Base-by-base conservation (phyloP, 768 basidiomycete genomes). In the Suillus hirtellus region DNA sequence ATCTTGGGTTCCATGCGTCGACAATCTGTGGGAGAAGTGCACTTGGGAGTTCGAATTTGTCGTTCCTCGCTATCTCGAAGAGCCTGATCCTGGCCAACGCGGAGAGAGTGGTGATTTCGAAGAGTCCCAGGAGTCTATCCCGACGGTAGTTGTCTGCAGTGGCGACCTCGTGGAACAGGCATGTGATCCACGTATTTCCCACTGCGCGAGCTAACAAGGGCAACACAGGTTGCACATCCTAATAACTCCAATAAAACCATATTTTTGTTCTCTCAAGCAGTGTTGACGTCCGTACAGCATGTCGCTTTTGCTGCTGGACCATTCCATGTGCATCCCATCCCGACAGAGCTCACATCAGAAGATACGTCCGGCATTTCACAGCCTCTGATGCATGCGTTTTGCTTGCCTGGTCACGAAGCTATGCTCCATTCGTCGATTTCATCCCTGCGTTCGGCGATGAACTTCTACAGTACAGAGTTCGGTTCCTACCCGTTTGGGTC, bases 41-140 rank as follows among this genome's bases (percentile, higher is more conserved):
- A 96, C 96, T 8, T 99, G 97, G 97, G 97, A 99, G 71, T 90
- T 99, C 63, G 94, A 98, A 75, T 93, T 97, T 74, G 87, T 97
- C 59, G 96, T 97, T 40, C 95, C 96, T 58, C 82, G 89, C 67
- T 89, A 87, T 70, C 78, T 93, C 15, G 89, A 93, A 72, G 90
- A 90, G 65, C 65, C 66, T 10, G 75, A 75, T 50, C 63, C 66
- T 59, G 58, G 43, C 9, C 71, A 64, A 17, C 80, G 78, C 12
- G 82, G 84, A 65, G 75, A 71, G 61, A 71, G 69, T 56, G 79
- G 75, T 42, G 84, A 83, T 42, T 75, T 74, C 34, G 76, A 71
- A 35, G 89, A 88, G 58, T 76, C 75, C 10, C 80, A 78, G 31
- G 88, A 86, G 59, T 82, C 87, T 31, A 84, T 78, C 67, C 94